Conservation (phyloP, 768 basidiomycete species). For the Lentinula sp. region DNA sequence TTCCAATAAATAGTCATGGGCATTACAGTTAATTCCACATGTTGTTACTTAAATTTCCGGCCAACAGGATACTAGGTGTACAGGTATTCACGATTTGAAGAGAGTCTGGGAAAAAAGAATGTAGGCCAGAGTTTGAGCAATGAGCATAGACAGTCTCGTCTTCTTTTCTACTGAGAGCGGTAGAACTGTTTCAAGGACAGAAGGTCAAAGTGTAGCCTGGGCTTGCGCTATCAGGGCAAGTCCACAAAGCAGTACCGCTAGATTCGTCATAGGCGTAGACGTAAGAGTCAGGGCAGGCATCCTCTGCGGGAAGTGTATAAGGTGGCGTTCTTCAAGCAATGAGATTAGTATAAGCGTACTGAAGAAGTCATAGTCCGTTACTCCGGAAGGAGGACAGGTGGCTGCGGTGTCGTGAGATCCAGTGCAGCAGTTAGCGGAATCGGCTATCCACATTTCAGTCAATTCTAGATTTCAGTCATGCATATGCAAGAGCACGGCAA, state of each 20-base stretch:
- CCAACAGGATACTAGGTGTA: no score
- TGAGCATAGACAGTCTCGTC: no score
- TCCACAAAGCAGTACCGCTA: constrained; percentile 39
- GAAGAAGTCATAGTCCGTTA: background rate
- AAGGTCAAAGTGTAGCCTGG: constrained; percentile 31
- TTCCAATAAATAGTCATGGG: no score
- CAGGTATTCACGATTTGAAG: no score
- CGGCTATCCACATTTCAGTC: background rate
- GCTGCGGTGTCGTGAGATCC: constrained; percentile 23
- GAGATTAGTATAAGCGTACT: background rate
- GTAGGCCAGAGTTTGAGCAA: background rate
- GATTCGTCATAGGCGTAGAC: constrained; percentile 41
- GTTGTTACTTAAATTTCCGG: no score
- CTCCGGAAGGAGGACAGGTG: constrained; percentile 37
- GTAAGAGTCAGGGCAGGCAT: constrained; percentile 29
- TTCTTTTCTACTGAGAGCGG: background rate
- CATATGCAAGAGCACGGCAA: constrained; percentile 34
- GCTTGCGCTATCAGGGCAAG: constrained; percentile 21
- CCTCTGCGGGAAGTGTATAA: constrained; percentile 16
- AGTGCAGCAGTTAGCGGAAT: constrained; percentile 19
- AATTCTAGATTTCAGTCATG: background rate
- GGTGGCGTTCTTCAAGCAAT: background rate
- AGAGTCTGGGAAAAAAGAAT: background rate
- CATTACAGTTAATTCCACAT: no score
- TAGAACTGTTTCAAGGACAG: constrained; percentile 17